Evolutionary conservation across 2,329 filamentous ascomycete species (phyloP).

Genomic region (Diaporthe aspalathi): DNA sequence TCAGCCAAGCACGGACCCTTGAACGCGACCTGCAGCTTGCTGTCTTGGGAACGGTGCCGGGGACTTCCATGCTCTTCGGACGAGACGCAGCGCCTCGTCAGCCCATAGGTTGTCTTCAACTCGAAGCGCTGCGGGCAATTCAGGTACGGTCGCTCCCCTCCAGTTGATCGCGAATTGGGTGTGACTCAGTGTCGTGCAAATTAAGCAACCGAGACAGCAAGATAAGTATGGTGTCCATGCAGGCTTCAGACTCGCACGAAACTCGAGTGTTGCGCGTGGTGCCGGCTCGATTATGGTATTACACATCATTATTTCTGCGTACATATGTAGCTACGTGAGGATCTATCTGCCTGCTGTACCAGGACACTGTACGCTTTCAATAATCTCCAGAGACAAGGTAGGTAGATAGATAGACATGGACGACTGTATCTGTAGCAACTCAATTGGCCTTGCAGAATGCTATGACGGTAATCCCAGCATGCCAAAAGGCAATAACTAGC

Average conservation of each 20-base stretch:
- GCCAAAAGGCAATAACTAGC: constrained; percentile 1
- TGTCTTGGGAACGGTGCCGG: constrained; percentile 18
- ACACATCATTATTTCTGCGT: not conserved
- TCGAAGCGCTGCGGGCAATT: not conserved
- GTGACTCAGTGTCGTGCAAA: not conserved
- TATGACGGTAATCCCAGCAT: not conserved
- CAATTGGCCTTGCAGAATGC: constrained; percentile 1
- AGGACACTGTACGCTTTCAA: not conserved
- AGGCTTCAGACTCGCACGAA: not conserved
- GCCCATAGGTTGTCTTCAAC: not conserved
- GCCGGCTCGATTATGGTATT: not conserved
- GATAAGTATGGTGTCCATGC: no score
- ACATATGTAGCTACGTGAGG: not conserved
- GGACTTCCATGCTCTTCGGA: not conserved
- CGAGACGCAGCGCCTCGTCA: not conserved
- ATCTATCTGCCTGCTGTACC: not conserved
- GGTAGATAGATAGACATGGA: not conserved
- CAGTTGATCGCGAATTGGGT: not conserved
- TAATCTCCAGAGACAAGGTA: not conserved
- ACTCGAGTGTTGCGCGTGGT: not conserved
- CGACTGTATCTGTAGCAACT: not conserved
- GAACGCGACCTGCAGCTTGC: constrained; percentile 18
- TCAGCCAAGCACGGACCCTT: constrained; percentile 24
- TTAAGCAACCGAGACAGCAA: not conserved
- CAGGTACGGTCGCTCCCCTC: not conserved